Evolutionary conservation across 1,284 basidiomycete species (phyloP), one percentile per base, ranked within the genome.

Genomic region (Bjerkandera adusta): DNA sequence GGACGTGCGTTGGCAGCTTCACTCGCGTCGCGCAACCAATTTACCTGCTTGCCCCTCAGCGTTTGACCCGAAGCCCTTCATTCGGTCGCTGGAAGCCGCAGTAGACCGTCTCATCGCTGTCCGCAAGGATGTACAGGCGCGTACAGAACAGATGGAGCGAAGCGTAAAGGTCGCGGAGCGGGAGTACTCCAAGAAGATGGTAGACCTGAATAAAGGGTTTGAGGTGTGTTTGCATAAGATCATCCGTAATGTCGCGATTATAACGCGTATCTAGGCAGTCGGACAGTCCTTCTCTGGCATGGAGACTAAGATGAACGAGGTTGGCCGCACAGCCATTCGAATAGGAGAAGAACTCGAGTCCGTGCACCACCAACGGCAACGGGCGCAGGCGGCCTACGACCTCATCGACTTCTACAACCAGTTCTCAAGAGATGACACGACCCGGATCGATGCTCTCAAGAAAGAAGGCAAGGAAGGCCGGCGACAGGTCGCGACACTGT

Each of bases 341-440:
- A 97, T 99, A 60, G 96, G 94, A 44, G 94, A 97, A 69, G 95
- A 99, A 69, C 82, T 99, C 41, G 96, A 99, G 67, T 89, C 86
- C 1, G 86, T 99, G 18, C 94, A 98, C 64, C 81, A 93, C 50
- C 89, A 96, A 57, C 82, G 96, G 6, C 90, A 92, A 59, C 76
- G 94, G 50, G 97, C 96, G 0, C 92, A 96, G 59, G 93, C 94
- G 16, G 92, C 96, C 0, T 89, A 94, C 56, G 88, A 98, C 61
- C 72, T 99, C n/a, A 89, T 99, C 46, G 86, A 93, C 52, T 96
- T 90, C 68, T 98, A 98, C 66, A 92, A 95, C 57, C 89, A 94
- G 52, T 89, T 98, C 60, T 85, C 90, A 3, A 84, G 87, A 49
- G 90, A 87, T 5, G 92, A 98, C 52, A 89, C 89, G 0, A 71